phyloP scores from a whole-genome alignment of 768 basidiomycete genomes.

The Tylopilus sp. region DNA sequence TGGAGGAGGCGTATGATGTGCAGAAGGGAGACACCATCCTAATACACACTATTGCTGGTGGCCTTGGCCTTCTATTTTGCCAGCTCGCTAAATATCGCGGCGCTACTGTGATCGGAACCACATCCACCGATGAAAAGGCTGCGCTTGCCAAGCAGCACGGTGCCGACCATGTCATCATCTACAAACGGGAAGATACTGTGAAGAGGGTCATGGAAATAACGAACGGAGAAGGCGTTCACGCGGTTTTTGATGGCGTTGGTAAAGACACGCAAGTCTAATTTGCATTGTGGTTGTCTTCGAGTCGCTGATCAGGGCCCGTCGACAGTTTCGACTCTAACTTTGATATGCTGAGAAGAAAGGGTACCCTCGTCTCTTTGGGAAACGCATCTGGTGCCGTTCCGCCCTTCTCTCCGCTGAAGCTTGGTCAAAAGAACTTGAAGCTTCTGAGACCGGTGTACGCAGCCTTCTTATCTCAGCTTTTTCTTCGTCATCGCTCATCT shows the following conservation, averaged over 20 bases:
- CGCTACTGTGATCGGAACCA: constrained; percentile 90
- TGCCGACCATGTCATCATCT: constrained; percentile 84
- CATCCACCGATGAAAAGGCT: constrained; percentile 82
- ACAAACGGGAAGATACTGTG: constrained; percentile 71
- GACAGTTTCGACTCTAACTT: constrained; percentile 75
- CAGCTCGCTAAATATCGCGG: constrained; percentile 73
- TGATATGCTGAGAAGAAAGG: constrained; percentile 78
- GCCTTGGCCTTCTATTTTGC: constrained; percentile 67
- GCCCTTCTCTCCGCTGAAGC: constrained; percentile 69
- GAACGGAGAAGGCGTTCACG: constrained; percentile 78
- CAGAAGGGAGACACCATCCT: constrained; percentile 77
- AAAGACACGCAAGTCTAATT: constrained; percentile 74
- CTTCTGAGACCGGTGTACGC: constrained; percentile 71
- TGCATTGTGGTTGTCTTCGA: background rate
- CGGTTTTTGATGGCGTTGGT: constrained; percentile 93
- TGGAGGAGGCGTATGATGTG: constrained; percentile 83
- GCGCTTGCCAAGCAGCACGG: constrained; percentile 74
- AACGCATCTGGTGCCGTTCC: constrained; percentile 87
- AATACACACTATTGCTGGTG: constrained; percentile 90
- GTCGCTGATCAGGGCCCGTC: constrained; percentile 1
- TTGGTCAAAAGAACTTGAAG: constrained; percentile 80
- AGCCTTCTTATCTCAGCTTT: background rate
- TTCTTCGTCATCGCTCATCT: background rate
- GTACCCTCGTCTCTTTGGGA: constrained; percentile 85
- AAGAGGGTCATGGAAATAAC: constrained; percentile 72